Percentiles rank a stretch among this genome's conserved stretches.
Conservation (phyloP, 1,139 yeast genomes). For the Wickerhamomyces sp. region DNA sequence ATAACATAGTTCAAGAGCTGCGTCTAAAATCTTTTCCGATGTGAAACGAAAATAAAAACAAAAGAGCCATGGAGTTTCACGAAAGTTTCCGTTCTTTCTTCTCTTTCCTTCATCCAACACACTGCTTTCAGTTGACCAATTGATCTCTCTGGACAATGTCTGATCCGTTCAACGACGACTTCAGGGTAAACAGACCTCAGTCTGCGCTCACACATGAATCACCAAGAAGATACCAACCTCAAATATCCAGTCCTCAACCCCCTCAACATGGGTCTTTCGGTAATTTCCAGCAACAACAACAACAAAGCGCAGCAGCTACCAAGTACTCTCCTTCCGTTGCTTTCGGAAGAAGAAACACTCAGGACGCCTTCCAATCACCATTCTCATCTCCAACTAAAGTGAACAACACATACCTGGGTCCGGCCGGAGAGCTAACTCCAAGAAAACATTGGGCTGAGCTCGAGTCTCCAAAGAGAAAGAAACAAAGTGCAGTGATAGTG, state of each 20-base stretch:
- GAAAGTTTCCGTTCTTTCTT: no score
- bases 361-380: slow-evolving; percentile 19
- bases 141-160: no score
- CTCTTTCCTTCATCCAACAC: no score
- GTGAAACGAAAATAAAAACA: no score
- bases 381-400: slow-evolving; percentile 19
- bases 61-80: no score
- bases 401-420: slow-evolving; percentile 4
- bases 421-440: slow-evolving; percentile 12
- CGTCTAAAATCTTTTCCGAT: no score
- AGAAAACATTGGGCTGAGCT: slow-evolving; percentile 46
- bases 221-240: slow-evolving; percentile 16
- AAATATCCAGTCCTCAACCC: slow-evolving; percentile 1
- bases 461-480: slow-evolving; percentile 63
- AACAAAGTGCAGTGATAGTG: slow-evolving; percentile 42
- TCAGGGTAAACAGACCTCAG: slow-evolving; percentile 18
- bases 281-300: slow-evolving; percentile 25
- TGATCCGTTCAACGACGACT: slow-evolving; percentile 22
- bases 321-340: slow-evolving; percentile 29
- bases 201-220: slow-evolving; percentile 17
- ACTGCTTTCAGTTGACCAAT: no score
- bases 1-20: no score
- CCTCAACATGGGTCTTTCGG: slow-evolving; percentile 12
- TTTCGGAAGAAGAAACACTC: slow-evolving; percentile 28
- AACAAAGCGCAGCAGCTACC: slow-evolving; percentile 13